These are phyloP conservation scores for Phyllachora maydis DNA, from an alignment of 2,329 filamentous ascomycete species.

Conservation along the genomic window DNA sequence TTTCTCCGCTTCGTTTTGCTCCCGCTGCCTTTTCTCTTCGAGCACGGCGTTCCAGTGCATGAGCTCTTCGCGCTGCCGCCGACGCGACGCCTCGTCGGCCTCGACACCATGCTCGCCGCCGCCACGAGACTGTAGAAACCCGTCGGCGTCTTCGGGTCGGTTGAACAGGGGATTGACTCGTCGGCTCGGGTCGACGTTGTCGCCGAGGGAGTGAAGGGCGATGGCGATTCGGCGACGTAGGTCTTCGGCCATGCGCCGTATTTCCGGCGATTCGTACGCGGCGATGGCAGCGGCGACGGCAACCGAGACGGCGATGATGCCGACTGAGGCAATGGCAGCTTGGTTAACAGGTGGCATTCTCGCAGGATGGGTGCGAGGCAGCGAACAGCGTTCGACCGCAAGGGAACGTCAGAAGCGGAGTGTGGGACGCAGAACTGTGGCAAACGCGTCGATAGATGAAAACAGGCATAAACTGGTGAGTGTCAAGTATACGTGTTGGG, in stretches of 20 bases:
- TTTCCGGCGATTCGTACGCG: slow-evolving; percentile 42
- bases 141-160: slow-evolving; percentile 43
- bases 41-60: slow-evolving; percentile 43
- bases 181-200: slow-evolving; percentile 26
- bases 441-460: too few relatives aligned
- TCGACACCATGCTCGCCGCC: slow-evolving; percentile 26
- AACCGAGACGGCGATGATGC: slow-evolving; percentile 34
- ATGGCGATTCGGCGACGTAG: slow-evolving; percentile 39
- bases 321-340: slow-evolving; percentile 29
- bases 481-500: too few relatives aligned
- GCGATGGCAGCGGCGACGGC: slow-evolving; percentile 36
- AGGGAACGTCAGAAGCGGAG: not conserved
- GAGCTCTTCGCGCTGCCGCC: slow-evolving; percentile 41
- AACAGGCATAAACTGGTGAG: too few relatives aligned
- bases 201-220: slow-evolving; percentile 36
- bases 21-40: slow-evolving; percentile 14
- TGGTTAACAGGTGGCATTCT: slow-evolving; percentile 36
- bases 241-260: slow-evolving; percentile 39
- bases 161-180: slow-evolving; percentile 39
- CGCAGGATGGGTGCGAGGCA: slow-evolving; percentile 1
- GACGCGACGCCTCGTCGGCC: slow-evolving; percentile 38
- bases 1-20: slow-evolving; percentile 4
- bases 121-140: slow-evolving; percentile 33
- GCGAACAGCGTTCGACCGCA: slow-evolving; percentile 1
- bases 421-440: too few relatives aligned